Evolutionary conservation across 2,329 filamentous ascomycete species (phyloP), one percentile per base, ranked within the genome.

Genomic region (Seiridium cupressi): DNA sequence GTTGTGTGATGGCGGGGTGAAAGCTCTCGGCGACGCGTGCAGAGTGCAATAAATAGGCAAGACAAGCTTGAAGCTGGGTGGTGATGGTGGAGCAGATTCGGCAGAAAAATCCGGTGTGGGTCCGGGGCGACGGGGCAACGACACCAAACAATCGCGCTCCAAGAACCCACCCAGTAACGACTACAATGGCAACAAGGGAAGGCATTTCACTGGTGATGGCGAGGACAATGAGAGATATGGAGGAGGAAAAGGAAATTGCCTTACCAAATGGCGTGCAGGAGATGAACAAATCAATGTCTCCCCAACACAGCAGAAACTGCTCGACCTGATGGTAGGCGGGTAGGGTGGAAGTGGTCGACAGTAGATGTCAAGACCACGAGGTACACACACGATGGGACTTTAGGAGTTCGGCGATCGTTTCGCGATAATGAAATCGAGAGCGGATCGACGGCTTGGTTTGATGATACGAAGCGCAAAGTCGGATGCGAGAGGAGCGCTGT

Each of bases 231-330:
- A 68, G 57, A 60, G 42, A 58, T 36, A 34, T n/a, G 48, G 18
- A n/a, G 60, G 56, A 57, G 49, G 60, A 60, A 63, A 58, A 60
- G 56, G 58, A 62, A 44, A 73, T 51, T 60, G 57, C 61, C 82
- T 77, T 87, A 89, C 86, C 84, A 81, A 85, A 76, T 84, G 85
- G 79, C 86, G 90, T 84, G 86, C 79, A 87, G 91, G 92, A 96
- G 93, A 96, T 91, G 82, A 92, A 96, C 93, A 96, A 97, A 76
- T 89, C 78, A 97, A 97, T 96, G 93, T 93, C 90, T 96, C 93
- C 91, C 92, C 92, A 81, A 80, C 77, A 78, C 73, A 66, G 64
- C 51, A 61, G 51, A 59, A 60, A 59, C 57, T 61, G 64, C 62
- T 69, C 38, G 57, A 42, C 60, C 51, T 51, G 56, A 55, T 61